Base-by-base conservation (phyloP, 2,329 filamentous ascomycete genomes). In the Claviceps maximensis region DNA sequence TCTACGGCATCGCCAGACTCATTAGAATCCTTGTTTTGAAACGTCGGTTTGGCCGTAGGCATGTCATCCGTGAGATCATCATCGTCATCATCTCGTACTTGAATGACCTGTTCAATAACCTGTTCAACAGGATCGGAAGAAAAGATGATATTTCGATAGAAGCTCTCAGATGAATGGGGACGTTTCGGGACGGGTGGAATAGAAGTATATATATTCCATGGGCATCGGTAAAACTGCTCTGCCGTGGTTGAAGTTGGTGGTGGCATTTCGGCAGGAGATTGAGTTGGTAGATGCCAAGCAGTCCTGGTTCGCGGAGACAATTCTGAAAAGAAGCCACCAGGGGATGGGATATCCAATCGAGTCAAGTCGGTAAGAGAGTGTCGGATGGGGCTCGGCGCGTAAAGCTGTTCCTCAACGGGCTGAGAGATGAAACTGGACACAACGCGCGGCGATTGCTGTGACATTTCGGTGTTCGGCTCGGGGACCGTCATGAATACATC, bases 221-320 rank as follows among this genome's bases (percentile, higher is more conserved):
- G 89, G 29, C 85, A 78, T 57, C 85, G 83, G 70, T 97, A 97
- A 63, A 96, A 97, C 57, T 86, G 82, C 65, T 95, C 88, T 10
- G 91, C 91, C n/a, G 86, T 89, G 31, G 89, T 88, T 1, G 91
- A 95, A 0, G 88, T 91, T 1, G 89, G 89, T 1, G 82, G 81
- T 3, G 71, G 69, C 57, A 74, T 64, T 19, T 76, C 77, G 8
- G 79, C 75, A 13, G 77, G 75, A 21, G 76, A 74, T 59, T 68
- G 71, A 29, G 71, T 70, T 12, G 77, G 74, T 55, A 84, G 71
- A 62, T 88, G 82, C 91, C 91, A 97, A 13, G 90, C 93, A 62
- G 84, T 82, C 51, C 89, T 82, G 40, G 84, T 82, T 51, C 81
- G 79, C 3, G 84, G 80, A 40, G 86, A 87, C 29, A 96, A 77